These are phyloP conservation scores for Piper longum DNA, from an alignment of 164 flowering plant genomes.

Conservation along the genomic window DNA sequence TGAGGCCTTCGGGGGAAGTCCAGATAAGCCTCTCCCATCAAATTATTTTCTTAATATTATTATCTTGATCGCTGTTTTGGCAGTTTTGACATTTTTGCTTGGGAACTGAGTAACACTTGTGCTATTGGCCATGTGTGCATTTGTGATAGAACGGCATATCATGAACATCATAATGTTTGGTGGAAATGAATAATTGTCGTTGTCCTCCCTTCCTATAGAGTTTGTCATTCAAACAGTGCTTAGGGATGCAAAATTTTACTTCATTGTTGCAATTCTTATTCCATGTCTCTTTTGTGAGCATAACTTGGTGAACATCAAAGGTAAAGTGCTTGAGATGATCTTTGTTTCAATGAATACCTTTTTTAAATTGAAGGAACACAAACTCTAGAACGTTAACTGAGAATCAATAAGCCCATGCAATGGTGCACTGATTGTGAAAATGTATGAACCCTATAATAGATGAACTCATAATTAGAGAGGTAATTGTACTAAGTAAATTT, in stretches of 20 bases:
- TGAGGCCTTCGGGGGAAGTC: constrained; percentile 79
- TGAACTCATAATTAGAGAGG: too few species aligned
- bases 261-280: too few species aligned
- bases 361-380: too few species aligned
- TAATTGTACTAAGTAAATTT: too few species aligned
- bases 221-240: background rate
- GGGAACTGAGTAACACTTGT: constrained; percentile 24
- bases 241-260: background rate
- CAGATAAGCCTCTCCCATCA: constrained; percentile 76
- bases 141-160: background rate
- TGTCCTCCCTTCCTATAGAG: background rate
- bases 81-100: constrained; percentile 52
- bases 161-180: background rate
- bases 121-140: background rate
- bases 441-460: too few species aligned
- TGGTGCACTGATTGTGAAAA: too few species aligned
- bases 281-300: too few species aligned
- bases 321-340: too few species aligned
- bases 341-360: too few species aligned
- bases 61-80: constrained; percentile 65
- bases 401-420: too few species aligned
- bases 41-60: constrained; percentile 91
- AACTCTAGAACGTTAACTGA: too few species aligned
- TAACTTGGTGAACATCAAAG: too few species aligned
- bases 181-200: background rate